A percentile compares a stretch with the other conserved stretches of the same genome.
phyloP scores from a whole-genome alignment of 108 stramenopile species.

The Stephanodiscus minutulus region DNA sequence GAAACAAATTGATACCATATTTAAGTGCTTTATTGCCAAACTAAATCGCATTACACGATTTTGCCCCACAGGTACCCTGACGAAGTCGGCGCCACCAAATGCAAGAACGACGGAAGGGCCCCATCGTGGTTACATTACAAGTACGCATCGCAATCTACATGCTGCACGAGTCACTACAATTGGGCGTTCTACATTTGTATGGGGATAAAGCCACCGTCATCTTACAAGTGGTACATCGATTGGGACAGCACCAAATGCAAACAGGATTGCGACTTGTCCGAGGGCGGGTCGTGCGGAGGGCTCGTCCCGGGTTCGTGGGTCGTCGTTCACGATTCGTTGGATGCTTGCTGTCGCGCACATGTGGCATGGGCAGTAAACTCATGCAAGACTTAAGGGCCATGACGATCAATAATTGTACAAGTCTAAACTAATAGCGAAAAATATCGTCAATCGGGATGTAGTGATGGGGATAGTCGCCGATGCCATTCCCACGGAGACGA shows the following conservation, averaged over 20 bases:
- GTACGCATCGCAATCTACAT: conserved; percentile 16
- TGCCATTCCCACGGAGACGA: no score
- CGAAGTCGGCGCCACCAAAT: conserved; percentile 11
- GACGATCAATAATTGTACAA: not conserved
- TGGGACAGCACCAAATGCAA: conserved; percentile 29
- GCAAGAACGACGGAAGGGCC: conserved; percentile 31
- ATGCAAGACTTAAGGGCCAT: not conserved
- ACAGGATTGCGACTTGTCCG: conserved; percentile 29
- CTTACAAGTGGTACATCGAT: conserved; percentile 35
- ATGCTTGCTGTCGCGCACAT: conserved; percentile 26
- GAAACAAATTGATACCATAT: no score
- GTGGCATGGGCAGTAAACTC: not conserved
- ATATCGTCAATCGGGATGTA: no score
- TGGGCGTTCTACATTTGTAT: conserved; percentile 21
- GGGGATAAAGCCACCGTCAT: conserved; percentile 5
- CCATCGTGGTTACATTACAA: conserved; percentile 26
- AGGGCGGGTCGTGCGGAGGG: conserved; percentile 38
- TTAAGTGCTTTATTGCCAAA: no score
- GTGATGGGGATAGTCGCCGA: no score
- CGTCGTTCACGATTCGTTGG: conserved; percentile 12
- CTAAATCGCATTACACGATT: not conserved
- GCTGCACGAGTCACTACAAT: conserved; percentile 38
- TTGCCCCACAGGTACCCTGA: conserved; percentile 28
- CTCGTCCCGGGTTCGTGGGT: conserved; percentile 30
- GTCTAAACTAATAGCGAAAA: no score